Base-by-base conservation (phyloP, 2,329 filamentous ascomycete species). In the Fusarium stilboides region DNA sequence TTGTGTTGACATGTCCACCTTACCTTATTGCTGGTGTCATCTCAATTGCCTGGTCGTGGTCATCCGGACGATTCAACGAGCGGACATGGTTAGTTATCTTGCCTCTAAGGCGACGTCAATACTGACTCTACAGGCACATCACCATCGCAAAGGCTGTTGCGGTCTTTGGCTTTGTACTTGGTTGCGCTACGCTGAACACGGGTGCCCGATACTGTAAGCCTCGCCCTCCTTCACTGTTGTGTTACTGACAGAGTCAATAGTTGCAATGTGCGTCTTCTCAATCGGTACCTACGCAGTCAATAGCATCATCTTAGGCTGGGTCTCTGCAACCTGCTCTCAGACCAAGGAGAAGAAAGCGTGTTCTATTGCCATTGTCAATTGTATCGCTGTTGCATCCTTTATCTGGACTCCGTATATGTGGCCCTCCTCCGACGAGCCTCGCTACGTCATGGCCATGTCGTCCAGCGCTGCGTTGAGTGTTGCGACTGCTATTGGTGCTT, bases 301-400 rank as follows among this genome's bases (percentile, higher is more conserved):
- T 64, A 80, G 77, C 15, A 77, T 85, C 50, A 80, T 81, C 19
- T 74, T 84, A 0, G 81, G 82, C 2, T 85, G 83, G 83, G 77
- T 78, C 1, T 77, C 77, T 0, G 76, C 74, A 2, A 79, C 79
- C 0, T 78, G 82, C 22, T 82, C 80, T 1, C 79, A 84, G 65
- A 83, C 81, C 1, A 80, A 81, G 20, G 83, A 85, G 70, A 84
- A 84, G 75, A 83, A 82, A 62, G 82, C 83, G 0, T 78, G 78
- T 4, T 77, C 80, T 3, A 75, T 84, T 19, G 79, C 79, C 9
- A 60, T 70, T 40, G 66, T 68, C 33, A 72, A 68, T 12, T 70
- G 58, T 13, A 52, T 74, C 10, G 65, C 64, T 2, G 68, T 65
- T 24, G 39, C 63, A 15, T 50, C 53, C 17, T 59, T 53, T 28